Evolutionary conservation across 163 green algal genomes (phyloP), one percentile per base, ranked within the genome.

Genomic region (Coccomyxa subellipsoidea): DNA sequence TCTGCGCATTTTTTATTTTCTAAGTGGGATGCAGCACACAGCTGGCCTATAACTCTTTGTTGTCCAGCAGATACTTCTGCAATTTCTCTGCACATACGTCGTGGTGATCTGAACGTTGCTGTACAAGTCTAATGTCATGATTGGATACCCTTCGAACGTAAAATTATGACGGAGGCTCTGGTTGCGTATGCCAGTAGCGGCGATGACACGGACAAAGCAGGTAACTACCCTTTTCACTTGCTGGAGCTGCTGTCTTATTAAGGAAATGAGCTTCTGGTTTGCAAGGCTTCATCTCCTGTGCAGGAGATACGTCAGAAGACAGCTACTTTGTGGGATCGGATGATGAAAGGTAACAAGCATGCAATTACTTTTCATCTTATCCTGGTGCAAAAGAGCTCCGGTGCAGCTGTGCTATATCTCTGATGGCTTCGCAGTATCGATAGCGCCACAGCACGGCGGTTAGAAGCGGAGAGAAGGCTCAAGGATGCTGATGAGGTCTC

Each of bases 381-480:
- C n/a, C n/a, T n/a, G n/a, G n/a, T n/a, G n/a, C n/a, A n/a, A n/a
- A n/a, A n/a, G n/a, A n/a, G n/a, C n/a, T n/a, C n/a, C n/a, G n/a
- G n/a, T n/a, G n/a, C n/a, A n/a, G n/a, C n/a, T n/a, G 8, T 31
- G 12, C 38, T 79, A 37, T 37, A 34, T 36, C 15, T 39, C 4
- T 70, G 2, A 69, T 37, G 31, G 37, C 8, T n/a, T 54, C 27
- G 75, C 89, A 93, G 90, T 53, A 73, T 87, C 10, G 88, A 91
- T 47, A 91, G 87, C 37, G 90, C 90, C 0, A 75, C 80, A 29
- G 29, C 81, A n/a, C 69, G 90, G 25, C 85, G 86, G 25, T 75
- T 78, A n/a, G 82, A 86, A n/a, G 90, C 90, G 2, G 85, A 83
- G 34, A 84, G 54, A 5, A 78, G 88, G 54, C 80, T 93, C 31